Evolutionary conservation across 768 basidiomycete species (phyloP), one percentile per base, ranked within the genome.

Genomic region (Punctularia strigosozonata): DNA sequence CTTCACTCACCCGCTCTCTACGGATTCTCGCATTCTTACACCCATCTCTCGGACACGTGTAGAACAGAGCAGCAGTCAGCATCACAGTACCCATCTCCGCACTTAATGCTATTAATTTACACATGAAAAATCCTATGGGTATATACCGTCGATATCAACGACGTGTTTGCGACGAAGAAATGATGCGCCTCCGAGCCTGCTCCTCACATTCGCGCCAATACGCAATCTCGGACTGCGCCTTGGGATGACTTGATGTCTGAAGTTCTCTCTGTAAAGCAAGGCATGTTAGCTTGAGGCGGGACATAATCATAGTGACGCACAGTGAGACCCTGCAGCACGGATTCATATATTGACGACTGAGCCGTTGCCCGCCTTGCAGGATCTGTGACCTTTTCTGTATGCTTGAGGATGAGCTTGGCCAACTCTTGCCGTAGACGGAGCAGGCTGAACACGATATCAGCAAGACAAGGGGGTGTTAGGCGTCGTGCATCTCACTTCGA

Each of bases 121-220:
- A n/a, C n/a, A n/a, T n/a, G n/a, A n/a, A n/a, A n/a, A n/a, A n/a
- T n/a, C n/a, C n/a, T n/a, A n/a, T n/a, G n/a, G n/a, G n/a, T n/a
- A n/a, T n/a, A n/a, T n/a, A n/a, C n/a, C n/a, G n/a, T n/a, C n/a
- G n/a, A n/a, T n/a, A n/a, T n/a, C n/a, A n/a, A n/a, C n/a, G n/a
- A n/a, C n/a, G n/a, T n/a, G n/a, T n/a, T n/a, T n/a, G n/a, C n/a
- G n/a, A n/a, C n/a, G n/a, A n/a, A 4, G 52, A 49, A 1, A 41
- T 41, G 19, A 63, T 45, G 37, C 65, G 51, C 25, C 68, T 50
- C 23, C 69, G 55, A 15, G 85, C 76, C 48, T 86, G 80, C 52
- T 91, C 90, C 50, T 90, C 86, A 40, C 82, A 67, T 46, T 87
- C 77, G 3, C 82, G 71, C 84, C 90, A 95, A 56, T 80, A 89